A percentile compares a stretch with the other conserved stretches of the same genome.
phyloP scores from a whole-genome alignment of 2,329 filamentous ascomycete genomes.

The Ophiocordyceps camponoti-floridani region DNA sequence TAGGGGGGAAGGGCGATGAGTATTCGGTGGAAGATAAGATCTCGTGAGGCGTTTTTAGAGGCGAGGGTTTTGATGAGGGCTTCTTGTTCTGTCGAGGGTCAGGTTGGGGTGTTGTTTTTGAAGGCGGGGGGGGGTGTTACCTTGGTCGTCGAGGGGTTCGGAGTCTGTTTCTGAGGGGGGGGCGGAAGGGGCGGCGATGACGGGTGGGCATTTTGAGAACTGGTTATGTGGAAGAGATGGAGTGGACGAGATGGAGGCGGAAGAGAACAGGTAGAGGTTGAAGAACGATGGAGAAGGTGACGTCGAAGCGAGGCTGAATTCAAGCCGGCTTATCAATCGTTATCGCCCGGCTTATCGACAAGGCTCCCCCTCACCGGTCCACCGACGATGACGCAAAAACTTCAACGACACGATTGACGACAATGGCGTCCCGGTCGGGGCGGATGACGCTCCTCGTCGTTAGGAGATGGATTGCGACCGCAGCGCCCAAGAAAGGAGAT shows the following conservation, averaged over 20 bases:
- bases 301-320: too few species aligned
- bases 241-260: background rate
- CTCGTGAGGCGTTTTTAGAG: constrained; percentile 35
- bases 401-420: background rate
- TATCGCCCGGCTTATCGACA: background rate
- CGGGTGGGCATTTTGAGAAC: constrained; percentile 27
- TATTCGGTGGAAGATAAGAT: constrained; percentile 36
- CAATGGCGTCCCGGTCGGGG: too few species aligned
- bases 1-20: constrained; percentile 44
- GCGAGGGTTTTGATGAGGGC: constrained; percentile 37
- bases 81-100: constrained; percentile 42
- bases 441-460: constrained; percentile 8
- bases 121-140: constrained; percentile 19
- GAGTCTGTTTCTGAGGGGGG: constrained; percentile 40
- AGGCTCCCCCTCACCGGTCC: too few species aligned
- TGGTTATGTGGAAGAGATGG: background rate
- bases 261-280: background rate
- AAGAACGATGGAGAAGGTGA: too few species aligned
- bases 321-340: too few species aligned
- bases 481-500: constrained; percentile 39
- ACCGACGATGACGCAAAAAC: too few species aligned
- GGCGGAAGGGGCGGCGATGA: constrained; percentile 61
- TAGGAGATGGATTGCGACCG: constrained; percentile 26
- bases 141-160: constrained; percentile 57
- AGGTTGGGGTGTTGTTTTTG: too few species aligned